These are phyloP conservation scores for Phytophthora palmivora DNA, from an alignment of 352 stramenopile species.

Conservation along the genomic window DNA sequence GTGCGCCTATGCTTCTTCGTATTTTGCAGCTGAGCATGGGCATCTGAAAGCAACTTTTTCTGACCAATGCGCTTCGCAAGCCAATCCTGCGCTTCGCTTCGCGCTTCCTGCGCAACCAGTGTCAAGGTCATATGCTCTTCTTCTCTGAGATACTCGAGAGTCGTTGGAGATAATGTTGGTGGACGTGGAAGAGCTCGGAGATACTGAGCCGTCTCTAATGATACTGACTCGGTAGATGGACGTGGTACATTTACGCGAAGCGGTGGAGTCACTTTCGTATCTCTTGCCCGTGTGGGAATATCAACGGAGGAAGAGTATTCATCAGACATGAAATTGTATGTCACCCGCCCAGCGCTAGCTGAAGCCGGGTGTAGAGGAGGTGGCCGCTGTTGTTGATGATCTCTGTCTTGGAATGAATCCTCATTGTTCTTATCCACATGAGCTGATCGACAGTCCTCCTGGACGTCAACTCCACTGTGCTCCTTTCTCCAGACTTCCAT, in stretches of 20 bases:
- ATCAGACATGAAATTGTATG: slow-evolving; percentile 1
- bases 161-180: slow-evolving; percentile 37
- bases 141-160: slow-evolving; percentile 53
- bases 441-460: neutral
- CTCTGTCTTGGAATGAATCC: slow-evolving; percentile 6
- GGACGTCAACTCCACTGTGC: slow-evolving; percentile 17
- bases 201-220: slow-evolving; percentile 38
- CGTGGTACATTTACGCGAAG: slow-evolving; percentile 24
- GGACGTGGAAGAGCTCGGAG: slow-evolving; percentile 36
- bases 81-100: slow-evolving; percentile 71
- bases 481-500: slow-evolving; percentile 36
- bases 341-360: slow-evolving; percentile 4
- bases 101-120: slow-evolving; percentile 73
- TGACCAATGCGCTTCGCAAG: slow-evolving; percentile 77
- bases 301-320: slow-evolving; percentile 6
- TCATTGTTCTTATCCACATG: slow-evolving; percentile 4
- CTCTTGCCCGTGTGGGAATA: slow-evolving; percentile 4
- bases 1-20: slow-evolving; percentile 52
- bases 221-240: slow-evolving; percentile 13
- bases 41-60: slow-evolving; percentile 79
- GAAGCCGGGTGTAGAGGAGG: slow-evolving; percentile 17
- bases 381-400: slow-evolving; percentile 21
- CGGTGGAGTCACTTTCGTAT: slow-evolving; percentile 6
- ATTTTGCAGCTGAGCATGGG: slow-evolving; percentile 60
- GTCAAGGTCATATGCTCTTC: slow-evolving; percentile 73